phyloP scores from a whole-genome alignment of 2,329 filamentous ascomycete genomes.

The Arthrocladium fulminans region DNA sequence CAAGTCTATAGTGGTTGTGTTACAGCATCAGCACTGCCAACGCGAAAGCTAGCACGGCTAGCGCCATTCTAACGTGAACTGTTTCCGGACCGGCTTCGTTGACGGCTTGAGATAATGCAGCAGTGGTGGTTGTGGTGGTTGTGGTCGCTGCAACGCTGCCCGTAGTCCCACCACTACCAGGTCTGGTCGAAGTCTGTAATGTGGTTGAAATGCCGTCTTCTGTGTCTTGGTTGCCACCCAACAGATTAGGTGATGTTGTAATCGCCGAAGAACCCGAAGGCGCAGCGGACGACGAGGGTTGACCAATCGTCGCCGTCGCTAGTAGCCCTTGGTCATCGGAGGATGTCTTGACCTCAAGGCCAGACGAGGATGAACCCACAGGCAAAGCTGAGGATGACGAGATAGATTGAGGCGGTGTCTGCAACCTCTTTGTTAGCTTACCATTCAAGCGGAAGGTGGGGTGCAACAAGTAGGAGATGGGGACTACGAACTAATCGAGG shows the following conservation, averaged over 20 bases:
- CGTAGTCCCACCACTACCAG: not conserved
- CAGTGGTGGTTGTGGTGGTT: not conserved
- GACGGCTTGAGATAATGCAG: not conserved
- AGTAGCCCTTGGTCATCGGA: slow-evolving; percentile 44
- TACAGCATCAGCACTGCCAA: slow-evolving; percentile 8
- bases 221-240: not conserved
- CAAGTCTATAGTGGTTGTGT: slow-evolving; percentile 3
- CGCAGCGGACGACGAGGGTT: slow-evolving; percentile 28
- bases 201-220: not conserved
- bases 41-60: slow-evolving; percentile 7
- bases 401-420: slow-evolving; percentile 48
- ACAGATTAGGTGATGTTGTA: not conserved
- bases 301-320: slow-evolving; percentile 35
- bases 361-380: slow-evolving; percentile 40
- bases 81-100: not conserved
- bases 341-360: slow-evolving; percentile 33
- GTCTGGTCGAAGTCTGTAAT: not conserved
- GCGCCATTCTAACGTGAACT: not conserved
- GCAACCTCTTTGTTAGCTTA: slow-evolving; percentile 22
- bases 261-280: slow-evolving; percentile 37
- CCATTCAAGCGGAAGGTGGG: not conserved
- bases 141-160: not conserved
- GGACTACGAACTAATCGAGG: slow-evolving; percentile 29
- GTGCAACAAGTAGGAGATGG: not conserved
- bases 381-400: slow-evolving; percentile 38